Conservation (phyloP, 2,329 filamentous ascomycete genomes). For the Hirsutella thompsonii region DNA sequence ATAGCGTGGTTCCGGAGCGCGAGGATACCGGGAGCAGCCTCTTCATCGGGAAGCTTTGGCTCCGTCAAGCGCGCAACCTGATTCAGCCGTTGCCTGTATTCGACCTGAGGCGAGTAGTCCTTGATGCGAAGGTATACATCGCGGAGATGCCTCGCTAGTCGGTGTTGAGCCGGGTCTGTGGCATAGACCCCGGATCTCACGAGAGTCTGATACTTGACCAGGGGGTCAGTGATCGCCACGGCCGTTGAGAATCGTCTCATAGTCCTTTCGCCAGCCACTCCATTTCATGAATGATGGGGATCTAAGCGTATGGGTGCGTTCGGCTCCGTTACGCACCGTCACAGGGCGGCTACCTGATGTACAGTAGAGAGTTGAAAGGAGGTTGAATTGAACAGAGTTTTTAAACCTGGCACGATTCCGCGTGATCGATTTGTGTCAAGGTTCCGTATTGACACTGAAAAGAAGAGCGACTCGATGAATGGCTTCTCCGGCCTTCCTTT, state of each 20-base stretch:
- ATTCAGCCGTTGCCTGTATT: conserved; percentile 54
- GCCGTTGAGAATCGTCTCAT: conserved; percentile 30
- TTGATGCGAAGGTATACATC: conserved; percentile 65
- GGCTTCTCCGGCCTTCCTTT: no score
- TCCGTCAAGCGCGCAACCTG: conserved; percentile 40
- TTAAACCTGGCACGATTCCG: no score
- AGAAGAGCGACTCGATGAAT: no score
- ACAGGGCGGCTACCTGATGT: no score
- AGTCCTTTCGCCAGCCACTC: neutral
- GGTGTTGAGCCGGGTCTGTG: conserved; percentile 60
- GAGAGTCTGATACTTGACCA: conserved; percentile 63
- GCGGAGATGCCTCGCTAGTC: conserved; percentile 62
- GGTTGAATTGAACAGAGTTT: no score
- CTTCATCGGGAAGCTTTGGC: conserved; percentile 14
- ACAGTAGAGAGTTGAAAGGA: no score
- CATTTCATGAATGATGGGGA: conserved; percentile 1
- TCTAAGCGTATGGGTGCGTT: no score
- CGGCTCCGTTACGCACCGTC: no score
- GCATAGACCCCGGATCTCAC: conserved; percentile 52
- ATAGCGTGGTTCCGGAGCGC: conserved; percentile 42
- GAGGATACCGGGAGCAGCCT: conserved; percentile 22
- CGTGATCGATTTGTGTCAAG: no score
- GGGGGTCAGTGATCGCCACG: conserved; percentile 54
- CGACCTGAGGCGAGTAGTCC: conserved; percentile 61
- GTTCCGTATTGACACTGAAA: no score